Evolutionary conservation across 768 basidiomycete species (phyloP), one percentile per base, ranked within the genome.

Genomic region (Suillus variegatus): DNA sequence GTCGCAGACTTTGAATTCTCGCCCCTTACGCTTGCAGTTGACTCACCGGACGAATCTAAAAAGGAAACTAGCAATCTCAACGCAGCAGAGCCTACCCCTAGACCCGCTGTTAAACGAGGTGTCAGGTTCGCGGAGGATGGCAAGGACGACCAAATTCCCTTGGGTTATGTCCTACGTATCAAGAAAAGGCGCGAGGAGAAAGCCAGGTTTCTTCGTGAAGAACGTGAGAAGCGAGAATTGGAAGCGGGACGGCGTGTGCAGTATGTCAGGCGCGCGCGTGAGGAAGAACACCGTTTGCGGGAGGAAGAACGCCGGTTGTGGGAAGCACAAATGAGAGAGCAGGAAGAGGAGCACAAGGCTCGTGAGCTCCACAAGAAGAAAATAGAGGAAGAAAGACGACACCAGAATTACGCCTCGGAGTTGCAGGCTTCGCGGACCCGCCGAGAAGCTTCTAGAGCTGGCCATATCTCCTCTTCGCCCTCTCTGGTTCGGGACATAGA

Each of bases 171-270:
- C n/a, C 78, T 91, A 71, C 88, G 88, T 62, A 84, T 84, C 74
- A 88, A 87, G 79, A 88, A 88, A 80, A 86, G 86, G 70, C 87
- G 88, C 52, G 89, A 89, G 75, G 86, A 90, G 76, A 90, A 90
- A 78, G 88, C 87, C 52, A 83, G 76, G 52, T 90, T 91, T 69
- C 79, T 92, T 70, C 83, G 81, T 54, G 82, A 82, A 74, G 85
- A 90, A 69, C 84, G 85, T 67, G 81, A 85, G 67, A 82, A 81
- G 63, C 83, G 88, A 36, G 77, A 78, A 44, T 76, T 79, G 58
- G 84, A 84, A 69, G 85, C 85, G 68, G 71, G 75, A 60, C 76
- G 72, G 36, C 77, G 73, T 54, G 68, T 74, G 61, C 81, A 82
- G 43, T 84, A 81, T 51, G 82, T 84, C 69, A 80, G 83, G 52